phyloP scores from a whole-genome alignment of 768 basidiomycete genomes.

The Mycena capillaripes region DNA sequence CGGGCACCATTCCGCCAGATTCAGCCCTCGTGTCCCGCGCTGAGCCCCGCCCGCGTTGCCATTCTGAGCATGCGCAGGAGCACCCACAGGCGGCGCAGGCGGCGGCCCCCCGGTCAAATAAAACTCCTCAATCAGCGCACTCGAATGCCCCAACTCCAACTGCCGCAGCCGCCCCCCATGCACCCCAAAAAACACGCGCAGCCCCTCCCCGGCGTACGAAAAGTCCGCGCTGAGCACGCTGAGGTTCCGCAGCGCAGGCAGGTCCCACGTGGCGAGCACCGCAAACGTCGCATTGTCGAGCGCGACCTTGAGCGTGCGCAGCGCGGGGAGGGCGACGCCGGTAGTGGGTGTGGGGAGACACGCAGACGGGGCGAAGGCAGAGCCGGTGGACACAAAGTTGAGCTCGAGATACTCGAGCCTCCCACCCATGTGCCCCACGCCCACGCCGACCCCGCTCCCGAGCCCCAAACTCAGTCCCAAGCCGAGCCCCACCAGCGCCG shows the following conservation, averaged over 20 bases:
- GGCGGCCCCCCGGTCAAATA: constrained; percentile 65
- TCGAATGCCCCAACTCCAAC: constrained; percentile 80
- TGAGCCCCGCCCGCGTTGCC: constrained; percentile 39
- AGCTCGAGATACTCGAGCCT: constrained; percentile 80
- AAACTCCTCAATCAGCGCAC: constrained; percentile 75
- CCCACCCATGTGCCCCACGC: constrained; percentile 55
- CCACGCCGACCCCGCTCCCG: constrained; percentile 12
- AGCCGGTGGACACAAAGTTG: constrained; percentile 62
- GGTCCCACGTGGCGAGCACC: constrained; percentile 74
- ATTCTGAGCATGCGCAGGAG: constrained; percentile 17
- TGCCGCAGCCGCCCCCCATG: constrained; percentile 75
- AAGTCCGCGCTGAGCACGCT: constrained; percentile 82
- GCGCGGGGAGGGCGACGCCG: constrained; percentile 53
- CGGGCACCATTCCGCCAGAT: constrained; percentile 78
- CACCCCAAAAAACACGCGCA: constrained; percentile 73
- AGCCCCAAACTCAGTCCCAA: not conserved
- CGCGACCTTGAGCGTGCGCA: constrained; percentile 78
- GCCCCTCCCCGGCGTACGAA: constrained; percentile 75
- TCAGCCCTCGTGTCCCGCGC: constrained; percentile 48
- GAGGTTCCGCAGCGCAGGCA: constrained; percentile 74
- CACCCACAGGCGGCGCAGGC: constrained; percentile 33
- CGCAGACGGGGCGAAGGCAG: constrained; percentile 17
- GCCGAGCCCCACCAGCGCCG: constrained; percentile 5
- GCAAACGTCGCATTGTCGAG: constrained; percentile 81
- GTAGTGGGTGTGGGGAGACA: not conserved